A percentile compares a stretch with the other conserved stretches of the same genome.
Evolutionary conservation across 1,139 yeast genomes (phyloP).

Genomic region (Meyerozyma elateridarum): DNA sequence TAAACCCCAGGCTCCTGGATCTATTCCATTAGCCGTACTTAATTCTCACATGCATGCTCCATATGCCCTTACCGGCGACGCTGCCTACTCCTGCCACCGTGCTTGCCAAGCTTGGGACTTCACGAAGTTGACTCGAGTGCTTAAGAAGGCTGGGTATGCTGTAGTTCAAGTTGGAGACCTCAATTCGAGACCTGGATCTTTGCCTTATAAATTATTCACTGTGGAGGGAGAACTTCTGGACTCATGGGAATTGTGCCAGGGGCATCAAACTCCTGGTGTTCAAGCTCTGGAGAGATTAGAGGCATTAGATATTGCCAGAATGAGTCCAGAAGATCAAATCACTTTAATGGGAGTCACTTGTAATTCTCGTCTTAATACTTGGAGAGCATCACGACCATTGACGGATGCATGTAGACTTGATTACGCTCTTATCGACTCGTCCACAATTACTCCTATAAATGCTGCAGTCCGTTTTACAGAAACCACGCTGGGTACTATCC

Average conservation of each 20-base stretch:
- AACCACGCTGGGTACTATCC: conserved; percentile 47
- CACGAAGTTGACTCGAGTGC: conserved; percentile 56
- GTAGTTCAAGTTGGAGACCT: conserved; percentile 90
- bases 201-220: conserved; percentile 74
- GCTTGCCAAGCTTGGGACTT: conserved; percentile 98
- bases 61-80: conserved; percentile 75
- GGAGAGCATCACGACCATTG: conserved; percentile 61
- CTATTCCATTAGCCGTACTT: conserved; percentile 65
- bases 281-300: not conserved
- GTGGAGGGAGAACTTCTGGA: conserved; percentile 67
- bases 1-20: conserved; percentile 41
- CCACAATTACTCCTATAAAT: conserved; percentile 44
- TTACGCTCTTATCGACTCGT: conserved; percentile 73
- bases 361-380: conserved; percentile 80
- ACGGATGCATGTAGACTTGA: conserved; percentile 88
- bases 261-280: conserved; percentile 17
- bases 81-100: conserved; percentile 84
- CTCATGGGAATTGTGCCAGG: conserved; percentile 75
- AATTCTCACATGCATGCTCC: conserved; percentile 99
- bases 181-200: conserved; percentile 81
- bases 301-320: conserved; percentile 29
- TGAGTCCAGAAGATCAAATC: conserved; percentile 69
- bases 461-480: conserved; percentile 77
- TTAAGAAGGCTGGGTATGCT: conserved; percentile 72
- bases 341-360: conserved; percentile 79